These are phyloP conservation scores for Eremomyces bilateralis DNA, from an alignment of 495 filamentous ascomycete genomes.

Conservation along the genomic window DNA sequence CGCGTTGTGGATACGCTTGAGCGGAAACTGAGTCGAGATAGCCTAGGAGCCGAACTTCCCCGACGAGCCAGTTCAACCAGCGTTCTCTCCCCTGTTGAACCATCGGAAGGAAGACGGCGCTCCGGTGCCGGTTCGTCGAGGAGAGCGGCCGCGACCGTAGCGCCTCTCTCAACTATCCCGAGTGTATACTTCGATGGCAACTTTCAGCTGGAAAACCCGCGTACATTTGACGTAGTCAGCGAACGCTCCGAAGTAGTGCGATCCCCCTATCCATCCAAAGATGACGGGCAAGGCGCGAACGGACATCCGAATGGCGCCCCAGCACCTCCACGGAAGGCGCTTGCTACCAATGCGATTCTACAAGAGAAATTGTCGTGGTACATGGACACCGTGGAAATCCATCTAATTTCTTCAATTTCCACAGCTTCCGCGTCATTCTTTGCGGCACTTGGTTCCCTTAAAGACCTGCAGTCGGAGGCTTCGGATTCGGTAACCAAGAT, in stretches of 20 bases:
- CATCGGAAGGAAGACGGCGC: constrained; percentile 24
- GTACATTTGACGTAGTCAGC: constrained; percentile 91
- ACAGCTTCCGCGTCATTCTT: constrained; percentile 93
- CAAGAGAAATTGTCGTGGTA: constrained; percentile 99
- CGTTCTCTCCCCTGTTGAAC: constrained; percentile 25
- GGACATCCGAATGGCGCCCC: constrained; percentile 36
- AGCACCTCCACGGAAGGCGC: constrained; percentile 43
- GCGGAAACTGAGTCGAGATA: constrained; percentile 6
- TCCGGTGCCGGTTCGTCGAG: constrained; percentile 29
- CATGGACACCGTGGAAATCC: constrained; percentile 97
- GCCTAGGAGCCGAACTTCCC: constrained; percentile 6
- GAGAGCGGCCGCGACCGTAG: constrained; percentile 37
- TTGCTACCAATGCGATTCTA: constrained; percentile 94
- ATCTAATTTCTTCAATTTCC: constrained; percentile 89
- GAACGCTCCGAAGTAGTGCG: constrained; percentile 83
- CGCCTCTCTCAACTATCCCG: constrained; percentile 81
- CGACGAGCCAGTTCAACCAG: constrained; percentile 10
- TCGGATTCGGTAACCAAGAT: constrained; percentile 80
- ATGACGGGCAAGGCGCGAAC: constrained; percentile 36
- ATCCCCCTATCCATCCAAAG: constrained; percentile 32
- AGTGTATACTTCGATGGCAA: constrained; percentile 84
- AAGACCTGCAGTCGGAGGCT: constrained; percentile 79
- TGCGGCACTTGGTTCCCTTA: constrained; percentile 73
- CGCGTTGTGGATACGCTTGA: constrained; percentile 27
- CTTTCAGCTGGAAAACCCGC: constrained; percentile 88